Evolutionary conservation across 805 yeast species (phyloP).

Genomic region (Lipomyces oligophaga): DNA sequence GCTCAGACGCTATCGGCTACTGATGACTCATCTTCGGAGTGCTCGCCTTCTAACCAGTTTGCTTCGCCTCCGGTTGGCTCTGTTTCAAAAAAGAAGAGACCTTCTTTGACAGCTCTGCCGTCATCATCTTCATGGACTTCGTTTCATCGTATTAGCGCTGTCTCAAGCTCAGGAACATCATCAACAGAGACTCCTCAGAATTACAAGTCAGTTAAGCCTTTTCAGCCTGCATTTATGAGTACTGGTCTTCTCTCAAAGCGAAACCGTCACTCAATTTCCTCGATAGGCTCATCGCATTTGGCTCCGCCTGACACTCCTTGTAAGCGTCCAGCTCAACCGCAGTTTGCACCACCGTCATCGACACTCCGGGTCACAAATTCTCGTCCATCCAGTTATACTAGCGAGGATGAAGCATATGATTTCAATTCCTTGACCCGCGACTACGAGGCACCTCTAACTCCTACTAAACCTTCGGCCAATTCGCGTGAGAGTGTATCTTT

Average conservation of each 20-base stretch:
- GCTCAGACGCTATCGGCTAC: slow-evolving; percentile 28
- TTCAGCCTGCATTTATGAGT: slow-evolving; percentile 78
- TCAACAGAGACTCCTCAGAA: slow-evolving; percentile 49
- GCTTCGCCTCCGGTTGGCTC: background rate
- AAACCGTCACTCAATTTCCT: slow-evolving; percentile 41
- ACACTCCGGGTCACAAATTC: no score
- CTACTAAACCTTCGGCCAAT: slow-evolving; percentile 37
- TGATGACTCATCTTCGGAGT: slow-evolving; percentile 14
- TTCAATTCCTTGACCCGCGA: slow-evolving; percentile 9
- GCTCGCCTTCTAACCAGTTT: background rate
- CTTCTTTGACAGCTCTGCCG: slow-evolving; percentile 13
- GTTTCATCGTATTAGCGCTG: slow-evolving; percentile 10
- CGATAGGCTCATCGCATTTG: slow-evolving; percentile 32
- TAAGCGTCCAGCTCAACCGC: slow-evolving; percentile 42
- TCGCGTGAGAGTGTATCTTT: background rate
- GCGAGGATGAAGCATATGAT: no score
- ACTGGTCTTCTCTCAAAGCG: slow-evolving; percentile 67
- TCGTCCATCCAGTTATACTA: no score
- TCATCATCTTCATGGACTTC: slow-evolving; percentile 16
- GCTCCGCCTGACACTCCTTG: slow-evolving; percentile 64
- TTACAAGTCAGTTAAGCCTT: slow-evolving; percentile 72
- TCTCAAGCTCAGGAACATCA: background rate
- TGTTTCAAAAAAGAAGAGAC: slow-evolving; percentile 18
- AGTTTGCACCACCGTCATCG: slow-evolving; percentile 16
- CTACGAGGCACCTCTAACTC: slow-evolving; percentile 42